Base-by-base conservation (phyloP, 2,329 filamentous ascomycete genomes). In the Colletotrichum orbiculare region DNA sequence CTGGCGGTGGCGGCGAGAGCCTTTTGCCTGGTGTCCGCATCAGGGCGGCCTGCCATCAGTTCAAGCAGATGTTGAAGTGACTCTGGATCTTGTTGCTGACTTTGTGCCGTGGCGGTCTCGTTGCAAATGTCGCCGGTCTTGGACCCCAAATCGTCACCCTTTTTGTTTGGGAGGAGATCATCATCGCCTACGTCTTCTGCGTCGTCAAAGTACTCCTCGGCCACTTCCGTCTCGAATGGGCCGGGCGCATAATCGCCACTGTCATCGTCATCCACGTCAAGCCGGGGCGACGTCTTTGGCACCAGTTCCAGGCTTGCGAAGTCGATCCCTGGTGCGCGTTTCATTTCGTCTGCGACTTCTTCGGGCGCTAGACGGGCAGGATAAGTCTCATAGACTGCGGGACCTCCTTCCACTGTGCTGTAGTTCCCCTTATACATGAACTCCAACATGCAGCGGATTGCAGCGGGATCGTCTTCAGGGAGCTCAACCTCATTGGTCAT, bases 391-490 rank as follows among this genome's bases (percentile, higher is more conserved):
- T 12, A 15, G 37, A 12, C 39, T 34, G 9, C 15, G 17, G 0
- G 42, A 52, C 2, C n/a, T 8, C 9, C 46, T 1, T 17, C 48
- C 3, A 43, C 49, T 34, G 72, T 63, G 2, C 34, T 64, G 13
- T 72, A 73, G 7, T 47, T 67, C 0, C 73, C 70, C 0, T 59
- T 71, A 58, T 77, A 77, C 0, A 78, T 59, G 39, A 73, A 78
- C 48, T 75, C 67, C 6, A 78, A 68, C 11, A 77, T 71, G 12
- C 54, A 59, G 1, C 69, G 53, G 4, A 78, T 8, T 1, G 70
- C 57, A 0, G 68, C 60, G 4, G 75, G 72, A 12, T 75, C 70
- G 39, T 78, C 74, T 2, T 74, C 71, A 0, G 71, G 73, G 0
- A 78, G 53, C 0, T 77, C 62, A 7, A 76, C 53, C 4, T 55